These are phyloP conservation scores for Ustilago loliicola DNA, from an alignment of 1,284 basidiomycete species.

Conservation along the genomic window DNA sequence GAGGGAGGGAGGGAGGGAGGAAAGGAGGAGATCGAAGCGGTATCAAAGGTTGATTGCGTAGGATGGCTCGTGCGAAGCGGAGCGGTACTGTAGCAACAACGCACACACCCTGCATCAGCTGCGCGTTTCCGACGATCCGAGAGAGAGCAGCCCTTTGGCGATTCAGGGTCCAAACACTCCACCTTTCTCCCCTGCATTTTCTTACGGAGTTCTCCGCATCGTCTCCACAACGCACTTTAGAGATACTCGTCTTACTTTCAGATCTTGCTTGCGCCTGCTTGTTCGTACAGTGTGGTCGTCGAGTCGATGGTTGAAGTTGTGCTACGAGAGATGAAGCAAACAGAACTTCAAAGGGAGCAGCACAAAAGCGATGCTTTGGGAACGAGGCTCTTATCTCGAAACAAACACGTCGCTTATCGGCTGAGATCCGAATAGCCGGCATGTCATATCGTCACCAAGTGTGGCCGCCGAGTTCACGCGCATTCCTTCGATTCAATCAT, in stretches of 20 bases:
- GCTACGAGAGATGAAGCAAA: too few relatives aligned
- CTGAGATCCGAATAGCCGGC: neutral
- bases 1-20: neutral
- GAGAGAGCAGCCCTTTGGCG: too few relatives aligned
- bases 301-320: too few relatives aligned
- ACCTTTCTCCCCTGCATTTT: neutral
- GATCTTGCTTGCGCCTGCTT: too few relatives aligned
- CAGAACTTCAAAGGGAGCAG: too few relatives aligned
- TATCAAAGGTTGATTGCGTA: neutral
- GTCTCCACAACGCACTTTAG: neutral
- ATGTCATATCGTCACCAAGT: neutral
- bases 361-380: neutral
- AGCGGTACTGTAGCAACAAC: neutral
- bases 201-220: neutral
- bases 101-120: neutral
- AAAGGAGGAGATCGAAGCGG: neutral
- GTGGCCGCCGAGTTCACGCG: too few relatives aligned
- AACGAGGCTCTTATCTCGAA: neutral
- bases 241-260: too few relatives aligned
- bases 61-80: slow-evolving; percentile 35
- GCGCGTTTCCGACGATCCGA: slow-evolving; percentile 32
- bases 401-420: neutral
- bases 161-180: slow-evolving; percentile 29
- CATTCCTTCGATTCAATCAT: too few relatives aligned
- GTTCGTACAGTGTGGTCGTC: too few relatives aligned